Conservation (phyloP, 257 asterid genomes). For the Nicotiana sylvestris region DNA sequence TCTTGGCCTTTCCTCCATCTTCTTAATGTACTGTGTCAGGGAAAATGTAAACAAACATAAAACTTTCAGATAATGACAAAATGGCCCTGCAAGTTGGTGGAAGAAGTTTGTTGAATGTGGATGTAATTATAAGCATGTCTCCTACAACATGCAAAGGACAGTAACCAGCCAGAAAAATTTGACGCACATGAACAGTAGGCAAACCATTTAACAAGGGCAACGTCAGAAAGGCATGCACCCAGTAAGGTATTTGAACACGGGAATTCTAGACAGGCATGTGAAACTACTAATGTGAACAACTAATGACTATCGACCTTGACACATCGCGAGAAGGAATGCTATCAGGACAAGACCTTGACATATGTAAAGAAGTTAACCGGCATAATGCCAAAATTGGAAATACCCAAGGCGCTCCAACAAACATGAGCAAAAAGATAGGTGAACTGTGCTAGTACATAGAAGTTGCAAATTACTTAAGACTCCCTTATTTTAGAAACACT, state of each 20-base stretch:
- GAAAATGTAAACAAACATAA: constrained; percentile 11
- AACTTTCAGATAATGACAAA: neutral
- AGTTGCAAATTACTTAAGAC: neutral
- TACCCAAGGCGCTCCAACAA: neutral
- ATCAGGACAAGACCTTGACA: neutral
- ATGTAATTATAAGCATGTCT: neutral
- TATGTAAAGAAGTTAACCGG: neutral
- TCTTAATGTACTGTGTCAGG: constrained; percentile 57
- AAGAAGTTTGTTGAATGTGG: neutral
- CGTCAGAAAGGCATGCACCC: neutral
- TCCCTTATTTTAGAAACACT: neutral
- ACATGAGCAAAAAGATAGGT: neutral
- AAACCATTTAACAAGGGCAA: neutral
- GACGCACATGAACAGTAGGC: neutral
- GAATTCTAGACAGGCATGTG: neutral
- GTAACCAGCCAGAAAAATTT: neutral
- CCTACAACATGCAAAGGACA: neutral
- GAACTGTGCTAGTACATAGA: neutral
- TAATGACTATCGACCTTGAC: neutral
- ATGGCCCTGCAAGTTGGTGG: neutral
- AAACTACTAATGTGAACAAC: neutral
- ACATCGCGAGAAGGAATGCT: neutral
- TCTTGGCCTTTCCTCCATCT: constrained; percentile 88
- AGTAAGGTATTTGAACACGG: neutral
- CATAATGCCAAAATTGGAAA: neutral